These are phyloP conservation scores for Fusarium sp. DNA, from an alignment of 2,329 filamentous ascomycete genomes.

Conservation along the genomic window DNA sequence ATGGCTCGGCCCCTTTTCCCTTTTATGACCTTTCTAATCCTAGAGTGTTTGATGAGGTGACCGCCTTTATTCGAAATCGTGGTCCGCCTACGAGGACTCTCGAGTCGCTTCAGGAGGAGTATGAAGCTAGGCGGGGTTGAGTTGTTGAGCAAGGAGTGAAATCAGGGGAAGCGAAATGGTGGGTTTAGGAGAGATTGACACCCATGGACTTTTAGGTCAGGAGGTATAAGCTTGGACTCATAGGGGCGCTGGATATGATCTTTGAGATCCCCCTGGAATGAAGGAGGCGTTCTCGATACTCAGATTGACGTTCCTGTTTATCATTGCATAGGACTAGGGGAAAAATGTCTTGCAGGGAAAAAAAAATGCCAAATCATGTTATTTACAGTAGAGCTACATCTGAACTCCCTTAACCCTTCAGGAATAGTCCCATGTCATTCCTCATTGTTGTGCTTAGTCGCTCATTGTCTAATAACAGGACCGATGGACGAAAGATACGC, in stretches of 20 bases:
- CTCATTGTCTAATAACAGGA: conserved; percentile 25
- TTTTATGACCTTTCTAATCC: not conserved
- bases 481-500: conserved; percentile 32
- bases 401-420: not conserved
- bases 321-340: not conserved
- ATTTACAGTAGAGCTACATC: not conserved
- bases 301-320: not conserved
- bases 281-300: not conserved
- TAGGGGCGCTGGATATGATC: not conserved
- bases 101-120: not conserved
- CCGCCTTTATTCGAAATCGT: not conserved
- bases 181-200: not conserved
- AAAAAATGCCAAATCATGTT: not conserved
- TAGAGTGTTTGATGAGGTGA: not conserved
- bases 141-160: not conserved
- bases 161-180: not conserved
- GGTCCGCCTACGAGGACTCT: not conserved
- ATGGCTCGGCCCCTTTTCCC: not conserved
- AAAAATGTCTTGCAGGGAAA: not conserved
- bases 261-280: not conserved
- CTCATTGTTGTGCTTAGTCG: not conserved
- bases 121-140: not conserved
- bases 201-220: not conserved
- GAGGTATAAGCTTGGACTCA: not conserved
- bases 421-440: not conserved